Percentiles rank a stretch among this genome's conserved stretches.
These are phyloP conservation scores for Waitea zeae DNA, from an alignment of 1,284 basidiomycete genomes.

Conservation along the genomic window DNA sequence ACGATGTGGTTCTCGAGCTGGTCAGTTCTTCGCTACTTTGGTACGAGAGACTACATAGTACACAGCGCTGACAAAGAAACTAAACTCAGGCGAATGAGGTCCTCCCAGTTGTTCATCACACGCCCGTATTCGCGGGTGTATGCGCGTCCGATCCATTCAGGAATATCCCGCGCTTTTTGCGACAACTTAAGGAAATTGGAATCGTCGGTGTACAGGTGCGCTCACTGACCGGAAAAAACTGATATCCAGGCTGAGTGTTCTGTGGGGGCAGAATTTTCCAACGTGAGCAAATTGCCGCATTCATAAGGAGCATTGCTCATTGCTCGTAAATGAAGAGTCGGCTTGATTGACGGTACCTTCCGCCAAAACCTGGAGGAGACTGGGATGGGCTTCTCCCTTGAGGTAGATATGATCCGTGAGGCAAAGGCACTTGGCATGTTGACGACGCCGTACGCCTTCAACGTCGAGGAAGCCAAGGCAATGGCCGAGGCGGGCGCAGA, in stretches of 20 bases:
- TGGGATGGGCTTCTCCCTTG: constrained; percentile 14
- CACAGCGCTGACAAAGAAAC: not conserved
- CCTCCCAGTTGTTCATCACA: constrained; percentile 13
- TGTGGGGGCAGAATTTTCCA: too few species aligned
- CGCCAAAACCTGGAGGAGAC: constrained; percentile 15
- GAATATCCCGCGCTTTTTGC: too few species aligned
- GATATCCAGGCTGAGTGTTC: constrained; percentile 9
- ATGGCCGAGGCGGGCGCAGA: not conserved
- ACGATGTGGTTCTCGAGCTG: constrained; percentile 14
- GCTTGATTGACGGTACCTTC: constrained; percentile 14
- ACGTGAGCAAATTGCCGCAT: not conserved
- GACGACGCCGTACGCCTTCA: constrained; percentile 12
- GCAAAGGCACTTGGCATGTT: constrained; percentile 12
- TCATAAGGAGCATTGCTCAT: not conserved
- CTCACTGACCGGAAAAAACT: not conserved
- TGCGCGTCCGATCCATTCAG: constrained; percentile 15
- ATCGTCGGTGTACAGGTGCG: constrained; percentile 11
- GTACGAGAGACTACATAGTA: not conserved
- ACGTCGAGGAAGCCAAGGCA: not conserved
- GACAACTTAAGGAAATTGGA: too few species aligned
- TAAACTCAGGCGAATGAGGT: constrained; percentile 10
- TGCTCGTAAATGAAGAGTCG: constrained; percentile 7
- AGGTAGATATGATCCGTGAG: constrained; percentile 15
- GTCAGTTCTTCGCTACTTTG: not conserved
- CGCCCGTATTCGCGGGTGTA: constrained; percentile 12